Base-by-base conservation (phyloP, 78 protist species). In the Dictyostelium brefeldianum region DNA sequence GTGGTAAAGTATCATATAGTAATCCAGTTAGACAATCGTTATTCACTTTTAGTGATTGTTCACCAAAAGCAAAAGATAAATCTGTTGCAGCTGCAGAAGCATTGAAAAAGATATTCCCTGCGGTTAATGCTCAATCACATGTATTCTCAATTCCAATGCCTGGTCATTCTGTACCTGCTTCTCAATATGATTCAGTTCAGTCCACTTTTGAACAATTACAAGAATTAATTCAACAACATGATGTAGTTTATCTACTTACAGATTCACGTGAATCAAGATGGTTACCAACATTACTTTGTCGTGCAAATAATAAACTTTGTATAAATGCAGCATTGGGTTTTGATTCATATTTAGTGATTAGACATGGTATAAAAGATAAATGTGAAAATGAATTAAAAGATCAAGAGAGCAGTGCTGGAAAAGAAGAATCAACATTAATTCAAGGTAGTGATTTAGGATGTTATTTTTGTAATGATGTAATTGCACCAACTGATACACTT, bases 311-410 rank as follows among this genome's bases (percentile, higher is more conserved):
- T 43, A 92, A 91, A 96, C 41, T 83, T 4, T 75, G 81, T 67
- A 91, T 99, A 31, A 98, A 96, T 69, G 74, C 98, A 0, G 99
- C 99, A 11, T 92, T 99, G 0, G 99, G 99, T 15, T 99, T 99
- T 71, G 99, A 98, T 46, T 22, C 96, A 18, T 97, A 75, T 62
- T 71, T 99, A 15, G 98, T 98, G 18, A 96, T 98, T 97, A 92
- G 99, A 15, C 99, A 99, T 77, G 99, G 99, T 25, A 12, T 47
- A 2, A 73, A 67, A 48, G 10, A 47, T 67, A 57, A 70, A 46
- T 22, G 62, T 59, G 67, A 12, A 3, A 62, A 59, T 36, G 87
- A 79, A 36, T 3, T 17, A 54, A 17, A 54, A 18, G 18, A 12
- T 54, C 27, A 17, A 12, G 62, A 12, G 4, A 17, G 2, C 57